Percentiles rank a stretch among this genome's conserved stretches.
These are phyloP conservation scores for Dipteronia dyeriana DNA, from an alignment of 345 rosid species.

Conservation along the genomic window DNA sequence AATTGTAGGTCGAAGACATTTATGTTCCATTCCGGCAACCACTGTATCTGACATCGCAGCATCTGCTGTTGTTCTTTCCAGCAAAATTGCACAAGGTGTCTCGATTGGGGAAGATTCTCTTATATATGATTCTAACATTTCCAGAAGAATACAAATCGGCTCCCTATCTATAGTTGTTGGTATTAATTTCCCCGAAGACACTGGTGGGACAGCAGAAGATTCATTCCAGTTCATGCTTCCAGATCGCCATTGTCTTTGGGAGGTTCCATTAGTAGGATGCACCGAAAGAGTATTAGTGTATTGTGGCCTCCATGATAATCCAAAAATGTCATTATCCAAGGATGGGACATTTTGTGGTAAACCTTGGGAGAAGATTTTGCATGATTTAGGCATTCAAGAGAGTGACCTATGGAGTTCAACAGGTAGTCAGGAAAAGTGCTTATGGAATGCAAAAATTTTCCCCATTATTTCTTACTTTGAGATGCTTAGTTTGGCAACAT, in stretches of 20 bases:
- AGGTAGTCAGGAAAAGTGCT: conserved; percentile 62
- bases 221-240: conserved; percentile 79
- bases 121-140: conserved; percentile 73
- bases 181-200: conserved; percentile 55
- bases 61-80: conserved; percentile 81
- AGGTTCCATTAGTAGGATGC: conserved; percentile 80
- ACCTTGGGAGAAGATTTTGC: conserved; percentile 76
- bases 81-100: conserved; percentile 82
- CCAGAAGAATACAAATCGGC: conserved; percentile 81
- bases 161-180: conserved; percentile 90
- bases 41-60: conserved; percentile 89
- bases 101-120: conserved; percentile 96
- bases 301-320: conserved; percentile 96
- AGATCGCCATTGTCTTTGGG: conserved; percentile 97
- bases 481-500: conserved; percentile 76
- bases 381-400: conserved; percentile 72
- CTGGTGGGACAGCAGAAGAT: conserved; percentile 33
- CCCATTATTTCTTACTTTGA: conserved; percentile 71
- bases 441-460: conserved; percentile 93
- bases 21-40: conserved; percentile 93
- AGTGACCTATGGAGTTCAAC: conserved; percentile 70
- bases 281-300: conserved; percentile 71
- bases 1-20: conserved; percentile 87
- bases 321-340: conserved; percentile 58
- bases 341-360: conserved; percentile 93